A percentile compares a stretch with the other conserved stretches of the same genome.
Evolutionary conservation across 1,139 yeast species (phyloP).

Genomic region (Barnettozyma hawaiiensis): DNA sequence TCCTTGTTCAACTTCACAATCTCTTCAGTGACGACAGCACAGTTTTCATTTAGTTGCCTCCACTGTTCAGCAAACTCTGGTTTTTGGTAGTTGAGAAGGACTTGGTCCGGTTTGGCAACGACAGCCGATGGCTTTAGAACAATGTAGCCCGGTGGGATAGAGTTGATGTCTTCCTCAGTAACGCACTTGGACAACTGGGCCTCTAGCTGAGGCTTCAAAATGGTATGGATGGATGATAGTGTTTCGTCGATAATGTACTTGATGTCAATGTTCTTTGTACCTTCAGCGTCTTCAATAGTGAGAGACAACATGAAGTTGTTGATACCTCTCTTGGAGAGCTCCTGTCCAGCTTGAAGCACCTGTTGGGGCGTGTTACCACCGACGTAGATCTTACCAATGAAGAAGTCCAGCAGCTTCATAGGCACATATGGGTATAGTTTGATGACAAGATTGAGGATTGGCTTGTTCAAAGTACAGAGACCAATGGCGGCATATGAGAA

Average conservation of each 20-base stretch:
- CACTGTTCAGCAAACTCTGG: slow-evolving; percentile 52
- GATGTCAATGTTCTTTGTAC: slow-evolving; percentile 56
- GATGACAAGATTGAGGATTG: slow-evolving; percentile 54
- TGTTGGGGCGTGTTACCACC: slow-evolving; percentile 81
- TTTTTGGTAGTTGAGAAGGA: slow-evolving; percentile 56
- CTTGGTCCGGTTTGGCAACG: slow-evolving; percentile 67
- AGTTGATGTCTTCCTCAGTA: slow-evolving; percentile 48
- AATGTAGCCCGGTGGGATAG: slow-evolving; percentile 72
- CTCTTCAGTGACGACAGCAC: slow-evolving; percentile 50
- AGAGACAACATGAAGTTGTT: slow-evolving; percentile 91
- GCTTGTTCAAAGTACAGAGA: slow-evolving; percentile 56
- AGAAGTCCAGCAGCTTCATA: slow-evolving; percentile 55
- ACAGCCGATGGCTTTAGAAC: slow-evolving; percentile 95
- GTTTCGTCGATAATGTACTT: slow-evolving; percentile 62
- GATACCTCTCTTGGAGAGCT: slow-evolving; percentile 67
- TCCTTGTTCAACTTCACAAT: slow-evolving; percentile 51
- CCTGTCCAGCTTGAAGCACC: slow-evolving; percentile 63
- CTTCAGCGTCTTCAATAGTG: slow-evolving; percentile 91
- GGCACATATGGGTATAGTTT: slow-evolving; percentile 75
- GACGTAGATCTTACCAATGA: slow-evolving; percentile 80
- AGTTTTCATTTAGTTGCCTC: slow-evolving; percentile 57
- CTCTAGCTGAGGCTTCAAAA: slow-evolving; percentile 63
- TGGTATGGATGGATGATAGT: slow-evolving; percentile 57
- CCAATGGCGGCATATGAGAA: slow-evolving; percentile 65
- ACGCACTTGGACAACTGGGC: slow-evolving; percentile 36